Base-by-base conservation (phyloP, 148 eudicot species). In the Mesembryanthemum crystallinum region DNA sequence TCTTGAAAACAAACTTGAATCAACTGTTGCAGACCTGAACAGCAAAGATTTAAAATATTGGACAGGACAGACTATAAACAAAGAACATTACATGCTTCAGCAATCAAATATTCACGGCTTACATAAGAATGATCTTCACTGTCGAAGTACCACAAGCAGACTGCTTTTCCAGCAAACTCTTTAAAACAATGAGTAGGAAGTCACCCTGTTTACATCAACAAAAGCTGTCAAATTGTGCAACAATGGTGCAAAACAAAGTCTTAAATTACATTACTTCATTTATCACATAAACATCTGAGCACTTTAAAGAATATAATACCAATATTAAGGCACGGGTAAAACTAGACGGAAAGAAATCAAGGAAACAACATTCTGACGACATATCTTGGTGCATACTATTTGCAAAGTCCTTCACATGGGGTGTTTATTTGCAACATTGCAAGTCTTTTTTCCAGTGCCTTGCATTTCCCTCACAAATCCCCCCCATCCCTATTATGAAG, bases 21-120 rank as follows among this genome's bases (percentile, higher is more conserved):
- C 98, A 84, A 95, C 97, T 54, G 98, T 95, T 45, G 97, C 98
- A 64, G 98, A 95, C 98, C 98, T 95, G 84, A 76, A 73, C 23
- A 76, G 30, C 28, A 39, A 27, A 52, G 39, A 72, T 15, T 65
- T 69, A 73, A 70, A 62, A 73, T 33, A 28, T 64, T 71, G 58
- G 25, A 74, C 39, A 49, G 43, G 17, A 54, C 35, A 69, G 27
- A 63, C 8, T 52, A 66, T 35, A 52, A 28, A 63, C 73, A 69
- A 54, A 39, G 30, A 70, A 52, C 13, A n/a, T 39, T 33, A 37
- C 35, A 27, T 3, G 11, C n/a, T 23, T 45, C 69, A 75, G 14
- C 51, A 3, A 32, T 27, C 39, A 29, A 49, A 78, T 67, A 73
- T 32, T 58, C 20, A 76, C 47, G 55, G 57, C 97, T 83, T 88